Base-by-base conservation (phyloP, 768 basidiomycete genomes). In the Ramaria sp. region DNA sequence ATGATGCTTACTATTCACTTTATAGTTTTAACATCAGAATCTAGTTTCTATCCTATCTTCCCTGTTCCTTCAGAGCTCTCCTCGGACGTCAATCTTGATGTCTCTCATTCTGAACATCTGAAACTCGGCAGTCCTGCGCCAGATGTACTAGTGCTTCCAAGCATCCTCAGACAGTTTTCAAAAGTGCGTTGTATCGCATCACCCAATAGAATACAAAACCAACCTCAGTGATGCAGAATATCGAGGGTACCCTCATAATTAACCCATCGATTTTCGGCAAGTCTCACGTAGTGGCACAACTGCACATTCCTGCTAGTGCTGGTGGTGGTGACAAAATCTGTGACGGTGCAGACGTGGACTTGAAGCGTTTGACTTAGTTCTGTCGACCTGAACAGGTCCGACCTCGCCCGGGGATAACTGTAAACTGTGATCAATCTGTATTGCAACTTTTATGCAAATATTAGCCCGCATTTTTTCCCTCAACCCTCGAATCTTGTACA, bases 21-120 rank as follows among this genome's bases (percentile, higher is more conserved):
- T 12, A 41, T 41, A 41, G 13, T 2, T 41, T n/a, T 41, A 16
- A n/a, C 39, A 41, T 41, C 13, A 32, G 16, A 37, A 36, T 51
- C 22, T 42, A 97, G 92, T 62, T 96, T 96, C 71, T 99, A 98
- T 65, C 96, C 96, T 0, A 68, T 96, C 38, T 97, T 97, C 67
- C 96, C 96, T 8, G 78, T 82, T 1, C 91, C 96, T 0, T 64
- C 74, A 12, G 85, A 87, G 5, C 67, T 85, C 16, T 72, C 83
- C 1, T 73, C 78, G 36, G 91, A 95, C 63, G 81, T 97, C 55
- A 94, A 96, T 63, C 76, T 99, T 38, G 93, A 96, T 63, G 75
- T 96, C 15, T 82, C 86, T 18, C 95, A 97, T 69, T 77, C 76
- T 32, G 69, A 75, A 5, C 67, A 74, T 22, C 66, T 83, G 45